A percentile compares a stretch with the other conserved stretches of the same genome.
These are phyloP conservation scores for Pseudogymnoascus sp. DNA, from an alignment of 2,329 filamentous ascomycete species.

Conservation along the genomic window DNA sequence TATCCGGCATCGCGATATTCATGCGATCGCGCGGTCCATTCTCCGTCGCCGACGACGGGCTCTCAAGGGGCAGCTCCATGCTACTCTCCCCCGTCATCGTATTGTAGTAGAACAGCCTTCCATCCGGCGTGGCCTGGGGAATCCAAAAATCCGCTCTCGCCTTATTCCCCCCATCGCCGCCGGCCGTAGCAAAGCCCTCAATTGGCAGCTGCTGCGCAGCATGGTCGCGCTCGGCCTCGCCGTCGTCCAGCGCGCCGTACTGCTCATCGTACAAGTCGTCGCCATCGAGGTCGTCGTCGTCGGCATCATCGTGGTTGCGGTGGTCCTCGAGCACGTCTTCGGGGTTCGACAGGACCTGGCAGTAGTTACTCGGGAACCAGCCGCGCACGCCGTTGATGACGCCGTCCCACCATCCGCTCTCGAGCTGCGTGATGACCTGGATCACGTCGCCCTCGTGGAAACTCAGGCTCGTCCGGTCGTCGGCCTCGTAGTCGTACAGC, in stretches of 20 bases:
- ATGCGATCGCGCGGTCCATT: conserved; percentile 80
- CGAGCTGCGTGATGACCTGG: conserved; percentile 94
- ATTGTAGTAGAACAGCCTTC: conserved; percentile 94
- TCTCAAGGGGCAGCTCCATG: conserved; percentile 89
- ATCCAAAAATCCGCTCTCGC: conserved; percentile 97
- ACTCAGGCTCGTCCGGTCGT: conserved; percentile 92
- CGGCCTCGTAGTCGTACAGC: conserved; percentile 94
- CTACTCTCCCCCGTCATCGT: conserved; percentile 92
- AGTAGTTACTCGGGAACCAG: conserved; percentile 99
- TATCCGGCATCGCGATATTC: conserved; percentile 81
- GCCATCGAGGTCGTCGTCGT: conserved; percentile 58
- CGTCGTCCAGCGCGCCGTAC: conserved; percentile 47
- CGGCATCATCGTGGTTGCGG: conserved; percentile 55
- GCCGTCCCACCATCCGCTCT: conserved; percentile 99
- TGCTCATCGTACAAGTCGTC: conserved; percentile 58
- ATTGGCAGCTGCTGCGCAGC: conserved; percentile 32
- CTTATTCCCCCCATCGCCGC: conserved; percentile 40
- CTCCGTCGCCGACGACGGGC: conserved; percentile 72
- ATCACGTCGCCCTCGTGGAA: conserved; percentile 97
- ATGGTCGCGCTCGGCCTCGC: conserved; percentile 55
- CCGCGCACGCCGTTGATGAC: conserved; percentile 94
- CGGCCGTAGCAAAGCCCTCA: conserved; percentile 44
- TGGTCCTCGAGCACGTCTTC: conserved; percentile 62
- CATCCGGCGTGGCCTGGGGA: conserved; percentile 89
- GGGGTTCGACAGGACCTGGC: conserved; percentile 70